phyloP scores from a whole-genome alignment of 2,329 filamentous ascomycete species.

The Arthrobotrys sinensis region DNA sequence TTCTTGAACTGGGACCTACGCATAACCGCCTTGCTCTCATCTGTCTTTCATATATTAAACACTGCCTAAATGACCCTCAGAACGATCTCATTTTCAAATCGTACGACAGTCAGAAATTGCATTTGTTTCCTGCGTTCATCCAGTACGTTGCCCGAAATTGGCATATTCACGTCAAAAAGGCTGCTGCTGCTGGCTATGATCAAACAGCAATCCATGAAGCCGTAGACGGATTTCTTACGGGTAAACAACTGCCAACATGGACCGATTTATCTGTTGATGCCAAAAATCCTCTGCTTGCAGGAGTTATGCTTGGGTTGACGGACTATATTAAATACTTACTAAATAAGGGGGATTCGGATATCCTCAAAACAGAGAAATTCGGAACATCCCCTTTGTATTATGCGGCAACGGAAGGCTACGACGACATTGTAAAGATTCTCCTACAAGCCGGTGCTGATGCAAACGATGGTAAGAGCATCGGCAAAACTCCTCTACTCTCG shows the following conservation, averaged over 20 bases:
- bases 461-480: too few species aligned
- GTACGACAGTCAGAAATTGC: too few species aligned
- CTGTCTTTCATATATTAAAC: slow-evolving; percentile 27
- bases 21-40: slow-evolving; percentile 28
- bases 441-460: too few species aligned
- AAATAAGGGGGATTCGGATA: slow-evolving; percentile 59
- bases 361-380: too few species aligned
- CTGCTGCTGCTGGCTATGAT: slow-evolving; percentile 1
- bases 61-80: slow-evolving; percentile 9
- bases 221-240: slow-evolving; percentile 1
- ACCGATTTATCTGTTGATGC: neutral
- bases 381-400: slow-evolving; percentile 39
- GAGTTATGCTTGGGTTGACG: slow-evolving; percentile 18
- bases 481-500: too few species aligned
- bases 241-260: neutral
- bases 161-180: slow-evolving; percentile 24
- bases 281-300: neutral
- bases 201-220: slow-evolving; percentile 19
- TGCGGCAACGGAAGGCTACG: slow-evolving; percentile 50
- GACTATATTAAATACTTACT: slow-evolving; percentile 61
- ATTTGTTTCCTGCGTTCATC: neutral
- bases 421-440: too few species aligned
- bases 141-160: slow-evolving; percentile 18
- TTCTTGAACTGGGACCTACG: slow-evolving; percentile 8
- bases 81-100: neutral